These are phyloP conservation scores for Wickerhamiella azyma DNA, from an alignment of 805 yeast genomes.

Conservation along the genomic window DNA sequence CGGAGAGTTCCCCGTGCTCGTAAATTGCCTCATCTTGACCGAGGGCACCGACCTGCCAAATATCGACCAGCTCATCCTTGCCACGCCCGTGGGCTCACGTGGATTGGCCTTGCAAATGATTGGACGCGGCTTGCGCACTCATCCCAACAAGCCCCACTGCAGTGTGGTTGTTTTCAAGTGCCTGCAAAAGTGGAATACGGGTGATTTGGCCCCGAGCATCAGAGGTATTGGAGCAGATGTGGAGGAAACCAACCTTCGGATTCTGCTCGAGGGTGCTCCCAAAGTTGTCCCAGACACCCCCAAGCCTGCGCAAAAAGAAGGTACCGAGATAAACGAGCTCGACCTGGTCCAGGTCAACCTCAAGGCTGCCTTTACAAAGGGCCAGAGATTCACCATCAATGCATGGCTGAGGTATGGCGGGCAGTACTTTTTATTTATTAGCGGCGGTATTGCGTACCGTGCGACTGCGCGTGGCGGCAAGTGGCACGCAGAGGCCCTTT, in stretches of 20 bases:
- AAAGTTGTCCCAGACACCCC: neutral
- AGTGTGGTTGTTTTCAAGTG: slow-evolving; percentile 35
- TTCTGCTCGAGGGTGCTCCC: neutral
- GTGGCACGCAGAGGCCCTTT: neutral
- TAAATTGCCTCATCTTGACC: slow-evolving; percentile 82
- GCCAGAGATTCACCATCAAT: neutral
- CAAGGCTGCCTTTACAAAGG: neutral
- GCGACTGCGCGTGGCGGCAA: neutral
- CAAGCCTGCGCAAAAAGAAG: neutral
- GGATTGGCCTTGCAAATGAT: slow-evolving; percentile 72
- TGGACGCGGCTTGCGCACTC: slow-evolving; percentile 71
- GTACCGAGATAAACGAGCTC: neutral
- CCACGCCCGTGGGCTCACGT: slow-evolving; percentile 68
- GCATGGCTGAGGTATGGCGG: neutral
- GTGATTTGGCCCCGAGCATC: neutral
- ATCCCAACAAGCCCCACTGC: slow-evolving; percentile 49
- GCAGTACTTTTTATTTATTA: neutral
- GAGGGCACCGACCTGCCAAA: slow-evolving; percentile 93
- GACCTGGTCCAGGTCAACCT: neutral
- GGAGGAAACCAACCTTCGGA: neutral
- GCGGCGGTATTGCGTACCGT: neutral
- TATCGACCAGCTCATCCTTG: slow-evolving; percentile 64
- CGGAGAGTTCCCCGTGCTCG: slow-evolving; percentile 54
- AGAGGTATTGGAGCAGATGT: neutral
- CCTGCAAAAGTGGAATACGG: neutral